Evolutionary conservation across 805 yeast genomes (phyloP).

Genomic region (Lipomyces japonicus): DNA sequence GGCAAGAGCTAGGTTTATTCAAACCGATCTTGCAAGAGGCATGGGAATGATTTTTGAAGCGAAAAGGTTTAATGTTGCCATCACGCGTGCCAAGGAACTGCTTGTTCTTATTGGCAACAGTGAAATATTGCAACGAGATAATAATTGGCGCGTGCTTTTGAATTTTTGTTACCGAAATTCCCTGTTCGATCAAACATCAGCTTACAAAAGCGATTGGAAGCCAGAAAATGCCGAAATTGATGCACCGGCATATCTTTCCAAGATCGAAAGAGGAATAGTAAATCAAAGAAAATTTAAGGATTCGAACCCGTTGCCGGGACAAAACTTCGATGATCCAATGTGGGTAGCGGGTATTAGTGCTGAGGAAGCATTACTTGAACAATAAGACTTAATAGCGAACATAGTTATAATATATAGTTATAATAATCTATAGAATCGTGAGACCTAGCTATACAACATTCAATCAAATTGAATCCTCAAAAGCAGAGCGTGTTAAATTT

Average conservation of each 20-base stretch:
- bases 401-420: too few species aligned
- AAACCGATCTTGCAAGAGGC: slow-evolving; percentile 13
- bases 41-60: slow-evolving; percentile 27
- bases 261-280: slow-evolving; percentile 11
- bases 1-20: slow-evolving; percentile 19
- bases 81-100: slow-evolving; percentile 46
- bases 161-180: slow-evolving; percentile 19
- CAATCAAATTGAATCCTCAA: too few species aligned
- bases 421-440: too few species aligned
- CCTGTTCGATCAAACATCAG: slow-evolving; percentile 9
- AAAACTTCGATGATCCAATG: slow-evolving; percentile 20
- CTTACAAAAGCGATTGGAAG: slow-evolving; percentile 7
- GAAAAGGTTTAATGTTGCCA: slow-evolving; percentile 44
- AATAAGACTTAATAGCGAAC: too few species aligned
- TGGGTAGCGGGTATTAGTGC: slow-evolving; percentile 25
- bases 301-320: slow-evolving; percentile 1
- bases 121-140: slow-evolving; percentile 18
- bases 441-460: too few species aligned
- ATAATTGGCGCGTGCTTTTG: slow-evolving; percentile 23
- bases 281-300: neutral
- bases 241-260: slow-evolving; percentile 17
- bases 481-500: too few species aligned
- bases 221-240: slow-evolving; percentile 20
- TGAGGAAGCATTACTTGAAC: too few species aligned
- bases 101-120: slow-evolving; percentile 47